Evolutionary conservation across 768 basidiomycete genomes (phyloP), one percentile per base, ranked within the genome.

Genomic region (Boletus rufocinnamomeus): DNA sequence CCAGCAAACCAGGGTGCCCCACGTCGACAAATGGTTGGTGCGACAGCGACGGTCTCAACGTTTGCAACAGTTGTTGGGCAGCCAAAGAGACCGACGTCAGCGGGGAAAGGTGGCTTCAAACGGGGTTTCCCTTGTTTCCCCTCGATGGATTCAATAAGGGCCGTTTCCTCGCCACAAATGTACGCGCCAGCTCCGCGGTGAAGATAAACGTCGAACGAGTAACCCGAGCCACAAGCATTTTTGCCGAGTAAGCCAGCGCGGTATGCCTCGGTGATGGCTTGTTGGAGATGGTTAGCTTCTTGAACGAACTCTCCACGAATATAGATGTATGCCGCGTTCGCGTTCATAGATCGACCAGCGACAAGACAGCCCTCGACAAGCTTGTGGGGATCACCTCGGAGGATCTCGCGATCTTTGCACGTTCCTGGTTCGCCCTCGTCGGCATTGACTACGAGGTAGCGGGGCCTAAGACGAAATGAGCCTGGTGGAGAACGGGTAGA

Each of bases 401-500:
- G 80, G 67, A 99, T 98, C 76, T 99, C 96, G 50, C 96, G 89
- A 74, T 98, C 96, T 74, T 99, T 99, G 84, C 96, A 98, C 2
- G 96, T 99, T 19, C 96, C 96, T 0, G 95, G 96, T 75, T 99
- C 96, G 51, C 96, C 96, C 76, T 98, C 96, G 73, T 98, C 96
- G 17, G 96, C 95, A 72, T 98, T 98, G 65, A 98, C 91, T 52
- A 99, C 96, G 6, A 99, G 84, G 72, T 98, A 98, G 25, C 96
- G 87, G 4, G 95, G 96, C 52, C 95, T 91, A 52, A 28, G 14
- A 27, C n/a, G 35, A n/a, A 44, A 34, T 43, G 35, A 63, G 49
- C n/a, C 25, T 21, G 30, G 34, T 28, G 38, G 38, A 54, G 27
- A 13, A 21, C 0, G 10, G 54, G n/a, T 16, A 43, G 46, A 23